phyloP scores from a whole-genome alignment of 2,329 filamentous ascomycete genomes.

The Fusarium tanahbumbuense region DNA sequence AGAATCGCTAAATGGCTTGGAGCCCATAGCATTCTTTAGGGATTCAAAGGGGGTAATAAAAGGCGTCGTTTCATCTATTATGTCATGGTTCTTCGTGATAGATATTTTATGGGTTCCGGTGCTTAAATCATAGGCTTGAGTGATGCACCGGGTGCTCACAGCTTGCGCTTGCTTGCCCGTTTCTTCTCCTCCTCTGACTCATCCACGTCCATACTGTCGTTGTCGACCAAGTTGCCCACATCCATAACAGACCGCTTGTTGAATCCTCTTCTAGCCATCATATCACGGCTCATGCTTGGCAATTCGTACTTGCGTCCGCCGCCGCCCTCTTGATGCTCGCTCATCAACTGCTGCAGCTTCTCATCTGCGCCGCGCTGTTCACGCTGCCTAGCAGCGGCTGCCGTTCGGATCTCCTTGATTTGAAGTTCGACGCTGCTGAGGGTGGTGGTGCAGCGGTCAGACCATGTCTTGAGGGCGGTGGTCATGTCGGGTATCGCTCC shows the following conservation, averaged over 20 bases:
- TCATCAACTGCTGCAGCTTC: constrained; percentile 62
- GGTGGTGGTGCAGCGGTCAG: constrained; percentile 78
- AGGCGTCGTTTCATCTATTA: constrained; percentile 45
- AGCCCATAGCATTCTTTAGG: constrained; percentile 32
- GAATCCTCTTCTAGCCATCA: constrained; percentile 42
- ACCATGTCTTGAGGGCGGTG: constrained; percentile 77
- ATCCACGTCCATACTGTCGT: constrained; percentile 68
- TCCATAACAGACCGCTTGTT: constrained; percentile 57
- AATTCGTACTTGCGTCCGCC: constrained; percentile 51
- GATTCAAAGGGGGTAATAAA: constrained; percentile 33
- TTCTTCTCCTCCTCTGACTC: constrained; percentile 64
- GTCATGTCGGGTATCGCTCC: constrained; percentile 77
- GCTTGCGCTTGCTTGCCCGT: constrained; percentile 65
- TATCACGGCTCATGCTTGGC: constrained; percentile 39
- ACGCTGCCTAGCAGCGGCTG: constrained; percentile 65
- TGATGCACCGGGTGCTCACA: constrained; percentile 49
- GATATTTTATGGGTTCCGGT: constrained; percentile 25
- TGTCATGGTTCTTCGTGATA: constrained; percentile 48
- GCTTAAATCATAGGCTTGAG: neutral
- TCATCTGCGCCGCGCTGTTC: constrained; percentile 61
- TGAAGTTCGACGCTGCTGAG: constrained; percentile 81
- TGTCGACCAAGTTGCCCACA: constrained; percentile 56
- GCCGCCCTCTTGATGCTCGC: constrained; percentile 55
- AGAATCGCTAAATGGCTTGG: constrained; percentile 14
- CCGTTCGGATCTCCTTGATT: constrained; percentile 72